These are phyloP conservation scores for Rhodomyrtus psidioides DNA, from an alignment of 441 rosid species.

Conservation along the genomic window DNA sequence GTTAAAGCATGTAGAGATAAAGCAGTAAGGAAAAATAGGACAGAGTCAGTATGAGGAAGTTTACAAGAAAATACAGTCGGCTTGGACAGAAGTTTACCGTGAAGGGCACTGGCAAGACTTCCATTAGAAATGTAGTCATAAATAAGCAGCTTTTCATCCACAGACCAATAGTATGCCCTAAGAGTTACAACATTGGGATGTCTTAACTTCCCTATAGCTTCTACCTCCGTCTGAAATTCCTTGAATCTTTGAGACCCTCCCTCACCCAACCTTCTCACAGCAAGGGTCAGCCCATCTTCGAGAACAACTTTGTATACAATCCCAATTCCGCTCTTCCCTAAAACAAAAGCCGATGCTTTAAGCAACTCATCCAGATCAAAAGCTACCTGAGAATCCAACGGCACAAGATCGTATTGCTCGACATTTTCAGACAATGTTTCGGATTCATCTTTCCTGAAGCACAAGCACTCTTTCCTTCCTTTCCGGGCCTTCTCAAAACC, in stretches of 20 bases:
- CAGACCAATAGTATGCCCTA: conserved; percentile 95
- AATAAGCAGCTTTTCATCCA: conserved; percentile 90
- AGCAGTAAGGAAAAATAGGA: not conserved
- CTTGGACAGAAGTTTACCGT: conserved; percentile 39
- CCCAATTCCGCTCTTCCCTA: conserved; percentile 95
- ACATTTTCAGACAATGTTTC: conserved; percentile 71
- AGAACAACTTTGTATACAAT: conserved; percentile 92
- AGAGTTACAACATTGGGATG: conserved; percentile 85
- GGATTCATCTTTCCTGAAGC: conserved; percentile 75
- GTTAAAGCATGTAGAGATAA: not conserved
- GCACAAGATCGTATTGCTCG: conserved; percentile 74
- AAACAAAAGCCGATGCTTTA: conserved; percentile 92
- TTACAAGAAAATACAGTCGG: not conserved
- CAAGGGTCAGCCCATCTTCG: conserved; percentile 84
- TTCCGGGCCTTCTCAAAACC: conserved; percentile 51
- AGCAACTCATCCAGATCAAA: conserved; percentile 91
- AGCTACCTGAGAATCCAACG: conserved; percentile 65
- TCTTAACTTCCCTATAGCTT: conserved; percentile 91
- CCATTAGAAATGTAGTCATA: conserved; percentile 78
- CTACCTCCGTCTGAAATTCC: conserved; percentile 95
- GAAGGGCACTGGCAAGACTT: conserved; percentile 81
- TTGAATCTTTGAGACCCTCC: conserved; percentile 96
- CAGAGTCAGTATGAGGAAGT: not conserved
- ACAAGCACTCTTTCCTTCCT: conserved; percentile 49
- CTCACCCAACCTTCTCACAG: conserved; percentile 90